Conservation (phyloP, 495 filamentous ascomycete species). For the Xylaria cubensis region DNA sequence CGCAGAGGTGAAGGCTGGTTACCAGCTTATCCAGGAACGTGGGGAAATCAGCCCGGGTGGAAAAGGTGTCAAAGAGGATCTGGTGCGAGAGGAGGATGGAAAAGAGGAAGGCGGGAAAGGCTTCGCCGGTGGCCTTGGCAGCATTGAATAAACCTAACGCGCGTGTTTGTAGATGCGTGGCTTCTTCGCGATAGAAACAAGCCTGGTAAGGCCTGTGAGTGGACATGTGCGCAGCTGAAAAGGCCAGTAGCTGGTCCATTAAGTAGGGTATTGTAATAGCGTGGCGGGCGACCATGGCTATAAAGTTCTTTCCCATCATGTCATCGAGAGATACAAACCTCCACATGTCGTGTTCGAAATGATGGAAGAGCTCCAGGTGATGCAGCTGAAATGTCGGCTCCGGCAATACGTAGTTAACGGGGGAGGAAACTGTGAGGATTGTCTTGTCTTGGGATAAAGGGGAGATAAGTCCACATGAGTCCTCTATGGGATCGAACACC, state of each 20-base stretch:
- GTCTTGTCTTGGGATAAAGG: not conserved
- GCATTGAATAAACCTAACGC: not conserved
- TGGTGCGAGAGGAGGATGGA: not conserved
- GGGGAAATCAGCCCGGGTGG: not conserved
- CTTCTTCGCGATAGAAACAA: not conserved
- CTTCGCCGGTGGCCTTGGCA: not conserved
- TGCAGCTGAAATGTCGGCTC: not conserved
- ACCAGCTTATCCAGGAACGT: not conserved
- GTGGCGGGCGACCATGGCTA: not conserved
- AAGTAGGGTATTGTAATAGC: not conserved
- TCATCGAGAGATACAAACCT: not conserved
- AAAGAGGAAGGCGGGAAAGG: not conserved
- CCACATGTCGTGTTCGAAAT: not conserved
- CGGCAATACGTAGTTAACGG: not conserved
- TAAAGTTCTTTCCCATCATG: not conserved
- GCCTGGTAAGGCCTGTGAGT: not conserved
- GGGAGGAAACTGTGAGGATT: not conserved
- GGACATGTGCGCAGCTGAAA: not conserved
- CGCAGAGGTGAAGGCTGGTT: not conserved
- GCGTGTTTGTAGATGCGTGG: not conserved
- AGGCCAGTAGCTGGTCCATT: not conserved
- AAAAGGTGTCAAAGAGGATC: not conserved
- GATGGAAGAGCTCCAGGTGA: not conserved
- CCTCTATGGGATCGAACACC: not conserved
- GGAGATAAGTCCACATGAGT: not conserved